A percentile compares a stretch with the other conserved stretches of the same genome.
Evolutionary conservation across 257 asterid species (phyloP).

Genomic region (Nicotiana undulata): DNA sequence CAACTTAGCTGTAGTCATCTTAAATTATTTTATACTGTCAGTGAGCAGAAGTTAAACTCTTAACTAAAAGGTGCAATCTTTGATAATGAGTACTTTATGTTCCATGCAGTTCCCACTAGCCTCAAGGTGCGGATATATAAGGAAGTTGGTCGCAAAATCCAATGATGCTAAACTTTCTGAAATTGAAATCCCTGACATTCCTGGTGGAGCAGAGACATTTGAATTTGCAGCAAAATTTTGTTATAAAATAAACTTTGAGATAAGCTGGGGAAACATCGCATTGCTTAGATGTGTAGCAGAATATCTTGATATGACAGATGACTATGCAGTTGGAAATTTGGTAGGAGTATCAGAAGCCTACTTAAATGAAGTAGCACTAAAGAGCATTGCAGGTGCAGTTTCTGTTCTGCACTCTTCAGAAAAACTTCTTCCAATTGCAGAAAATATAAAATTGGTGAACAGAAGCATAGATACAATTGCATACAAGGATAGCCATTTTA

Average conservation of each 20-base stretch:
- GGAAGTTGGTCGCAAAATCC: conserved; percentile 52
- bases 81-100: neutral
- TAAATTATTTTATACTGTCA: neutral
- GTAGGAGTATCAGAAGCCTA: conserved; percentile 56
- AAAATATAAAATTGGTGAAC: conserved; percentile 60
- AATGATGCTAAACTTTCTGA: conserved; percentile 30
- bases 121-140: conserved; percentile 71
- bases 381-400: conserved; percentile 68
- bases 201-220: conserved; percentile 79
- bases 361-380: conserved; percentile 55
- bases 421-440: conserved; percentile 56
- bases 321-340: conserved; percentile 53
- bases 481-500: conserved; percentile 46
- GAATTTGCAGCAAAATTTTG: conserved; percentile 84
- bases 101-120: conserved; percentile 73
- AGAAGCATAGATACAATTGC: conserved; percentile 69
- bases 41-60: neutral
- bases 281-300: conserved; percentile 65
- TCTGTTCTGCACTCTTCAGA: conserved; percentile 58
- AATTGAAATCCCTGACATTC: conserved; percentile 52
- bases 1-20: too few species aligned
- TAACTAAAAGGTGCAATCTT: neutral
- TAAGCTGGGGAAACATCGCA: conserved; percentile 57
- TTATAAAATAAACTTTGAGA: conserved; percentile 72
- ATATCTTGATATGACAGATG: conserved; percentile 83